Base-by-base conservation (phyloP, 2,329 filamentous ascomycete genomes). In the Zasmidium cellare region DNA sequence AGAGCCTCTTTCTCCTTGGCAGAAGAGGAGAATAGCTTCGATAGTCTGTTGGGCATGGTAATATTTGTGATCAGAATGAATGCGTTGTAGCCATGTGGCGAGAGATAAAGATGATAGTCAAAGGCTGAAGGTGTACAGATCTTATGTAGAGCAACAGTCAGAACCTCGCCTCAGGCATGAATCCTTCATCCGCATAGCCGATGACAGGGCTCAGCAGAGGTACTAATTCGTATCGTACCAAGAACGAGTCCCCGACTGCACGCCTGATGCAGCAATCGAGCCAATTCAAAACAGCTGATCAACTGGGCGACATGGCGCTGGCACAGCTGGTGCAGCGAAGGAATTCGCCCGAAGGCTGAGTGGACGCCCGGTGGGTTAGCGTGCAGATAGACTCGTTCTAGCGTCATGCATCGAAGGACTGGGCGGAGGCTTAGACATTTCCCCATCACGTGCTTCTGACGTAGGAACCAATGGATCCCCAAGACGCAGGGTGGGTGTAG, bases 1-100 rank as follows among this genome's bases (percentile, higher is more conserved):
- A 67, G 57, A n/a, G 67, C 69, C 47, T 69, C 68, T 57, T 69
- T 65, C 56, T 69, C 70, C 55, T 68, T 69, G 28, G 61, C 60
- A 22, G 60, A 61, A 41, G 61, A 56, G 1, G 66, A 65, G 53
- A 71, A 65, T 24, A 68, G 51, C 31, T 64, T 69, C 18, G 69
- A 68, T 55, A 71, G 53, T 60, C 68, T 61, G 51, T 51, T 63
- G 25, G 68, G 67, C 68, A 71, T 71, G 28, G 23, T 63, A 18
- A 46, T 24, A 5, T 46, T 25, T 58, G 45, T 41, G 58, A 41
- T 53, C 9, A 12, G 22, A 11, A 22, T 52, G 23, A 35, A 11
- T 28, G 25, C 6, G 11, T 28, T 11, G 6, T 11, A 28, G 45
- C 23, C 23, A 23, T 54, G 51, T 22, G 35, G 31, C 48, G 19